Percentiles rank a stretch among this genome's conserved stretches.
phyloP scores from a whole-genome alignment of 495 filamentous ascomycete genomes.

The Podospora tetraspora region DNA sequence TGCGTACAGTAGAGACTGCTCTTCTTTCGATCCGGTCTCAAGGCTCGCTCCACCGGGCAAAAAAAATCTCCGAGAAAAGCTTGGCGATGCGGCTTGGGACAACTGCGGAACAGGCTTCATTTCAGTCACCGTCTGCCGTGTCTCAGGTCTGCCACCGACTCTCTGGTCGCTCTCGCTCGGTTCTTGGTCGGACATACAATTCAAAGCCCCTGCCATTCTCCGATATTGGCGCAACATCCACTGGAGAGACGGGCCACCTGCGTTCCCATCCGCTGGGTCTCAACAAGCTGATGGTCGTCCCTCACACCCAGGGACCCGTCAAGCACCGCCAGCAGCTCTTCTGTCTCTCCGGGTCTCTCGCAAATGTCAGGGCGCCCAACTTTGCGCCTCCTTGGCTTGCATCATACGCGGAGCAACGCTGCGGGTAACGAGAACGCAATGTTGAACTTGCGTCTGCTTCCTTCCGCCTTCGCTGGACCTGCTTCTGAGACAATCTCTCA shows the following conservation, averaged over 20 bases:
- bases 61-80: slow-evolving; percentile 19
- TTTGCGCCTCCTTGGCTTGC: not conserved
- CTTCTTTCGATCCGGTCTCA: not conserved
- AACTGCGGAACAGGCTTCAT: not conserved
- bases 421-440: not conserved
- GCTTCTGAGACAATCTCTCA: slow-evolving; percentile 21
- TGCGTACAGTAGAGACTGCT: not conserved
- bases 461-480: slow-evolving; percentile 5
- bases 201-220: not conserved
- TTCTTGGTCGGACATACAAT: not conserved
- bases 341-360: too few species aligned
- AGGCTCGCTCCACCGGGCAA: slow-evolving; percentile 11
- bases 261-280: not conserved
- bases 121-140: not conserved
- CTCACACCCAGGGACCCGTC: too few species aligned
- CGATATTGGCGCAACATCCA: not conserved
- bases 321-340: too few species aligned
- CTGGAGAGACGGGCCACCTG: too few species aligned
- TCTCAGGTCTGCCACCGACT: not conserved
- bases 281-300: too few species aligned
- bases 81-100: slow-evolving; percentile 7
- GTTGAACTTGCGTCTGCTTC: not conserved
- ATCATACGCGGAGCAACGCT: not conserved
- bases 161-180: not conserved
- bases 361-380: not conserved